Base-by-base conservation (phyloP, 2,329 filamentous ascomycete genomes). In the Dothideomycetidae sp. region DNA sequence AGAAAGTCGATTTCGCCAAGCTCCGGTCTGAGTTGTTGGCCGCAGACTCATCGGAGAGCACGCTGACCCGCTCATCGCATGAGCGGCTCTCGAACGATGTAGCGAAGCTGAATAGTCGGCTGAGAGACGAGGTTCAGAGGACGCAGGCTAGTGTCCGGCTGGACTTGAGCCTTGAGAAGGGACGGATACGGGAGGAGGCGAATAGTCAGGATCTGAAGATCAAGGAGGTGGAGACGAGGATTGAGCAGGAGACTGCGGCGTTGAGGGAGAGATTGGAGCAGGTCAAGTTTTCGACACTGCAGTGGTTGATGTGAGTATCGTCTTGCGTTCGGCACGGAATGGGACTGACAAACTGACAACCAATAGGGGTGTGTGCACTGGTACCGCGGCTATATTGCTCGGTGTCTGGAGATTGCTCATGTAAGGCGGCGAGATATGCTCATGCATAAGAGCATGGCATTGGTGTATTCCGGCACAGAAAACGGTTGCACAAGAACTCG, bases 1-100 rank as follows among this genome's bases (percentile, higher is more conserved):
- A 96, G 57, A 96, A 96, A 60, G 90, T 96, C 45, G 90, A 98
- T 62, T 96, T 98, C 55, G 86, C 88, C 43, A 94, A 96, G 65
- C 75, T 96, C 30, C 83, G 90, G 47, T 92, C 84, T 40, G 90
- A 98, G 60, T 75, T 98, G 14, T 73, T 94, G 14, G 86, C 84
- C 4, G 79, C 86, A 34, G 90, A 96, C 63, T 85, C 80, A 48
- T 90, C 83, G 36, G 90, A 98, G 64, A 78, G 80, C 16, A 81
- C 83, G 50, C 75, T 92, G 29, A 96, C 90, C 16, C 78, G 85
- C 36, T 78, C 81, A 10, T 81, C 85, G 15, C 86, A 98, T 62
- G 90, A 98, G 60, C 77, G 85, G 13, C 69, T 98, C 40, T 84
- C 83, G 36, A 94, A 93, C 54, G 90, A 98, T 56, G 76, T 98